phyloP scores from a whole-genome alignment of 768 basidiomycete species.

The Lentinula raphanica region DNA sequence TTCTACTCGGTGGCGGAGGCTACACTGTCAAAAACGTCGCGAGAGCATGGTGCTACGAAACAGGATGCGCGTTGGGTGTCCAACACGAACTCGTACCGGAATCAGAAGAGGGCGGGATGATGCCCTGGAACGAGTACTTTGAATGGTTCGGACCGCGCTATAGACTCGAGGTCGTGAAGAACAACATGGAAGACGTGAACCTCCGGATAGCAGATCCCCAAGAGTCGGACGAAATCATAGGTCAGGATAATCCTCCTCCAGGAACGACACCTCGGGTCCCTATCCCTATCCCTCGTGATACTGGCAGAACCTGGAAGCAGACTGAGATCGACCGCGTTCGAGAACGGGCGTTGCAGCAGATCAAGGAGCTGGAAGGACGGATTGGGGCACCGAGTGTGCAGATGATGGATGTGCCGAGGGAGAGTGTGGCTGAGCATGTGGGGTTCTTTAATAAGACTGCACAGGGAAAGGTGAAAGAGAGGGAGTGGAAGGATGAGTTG shows the following conservation, averaged over 20 bases:
- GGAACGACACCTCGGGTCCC: background rate
- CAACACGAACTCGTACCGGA: slow-evolving; percentile 66
- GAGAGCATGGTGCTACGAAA: slow-evolving; percentile 94
- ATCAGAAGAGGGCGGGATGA: slow-evolving; percentile 17
- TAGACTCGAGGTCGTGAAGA: slow-evolving; percentile 82
- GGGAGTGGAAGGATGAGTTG: slow-evolving; percentile 46
- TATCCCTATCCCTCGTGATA: background rate
- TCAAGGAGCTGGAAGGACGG: slow-evolving; percentile 43
- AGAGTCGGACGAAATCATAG: background rate
- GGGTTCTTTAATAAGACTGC: slow-evolving; percentile 47
- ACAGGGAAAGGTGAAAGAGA: slow-evolving; percentile 38
- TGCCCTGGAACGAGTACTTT: slow-evolving; percentile 87
- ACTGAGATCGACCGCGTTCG: slow-evolving; percentile 1
- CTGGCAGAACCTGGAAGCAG: background rate
- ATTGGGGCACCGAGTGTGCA: slow-evolving; percentile 75
- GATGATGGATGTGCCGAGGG: slow-evolving; percentile 77
- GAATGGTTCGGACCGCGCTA: slow-evolving; percentile 98
- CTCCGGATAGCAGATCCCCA: background rate
- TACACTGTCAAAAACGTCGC: slow-evolving; percentile 98
- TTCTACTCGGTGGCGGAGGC: slow-evolving; percentile 92
- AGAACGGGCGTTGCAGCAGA: slow-evolving; percentile 39
- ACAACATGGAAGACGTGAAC: slow-evolving; percentile 95
- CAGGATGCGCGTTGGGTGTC: slow-evolving; percentile 87
- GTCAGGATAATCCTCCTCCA: background rate
- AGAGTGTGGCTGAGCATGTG: slow-evolving; percentile 60